A percentile compares a stretch with the other conserved stretches of the same genome.
phyloP scores from a whole-genome alignment of 2,329 filamentous ascomycete genomes.

The Grosmannia huntii region DNA sequence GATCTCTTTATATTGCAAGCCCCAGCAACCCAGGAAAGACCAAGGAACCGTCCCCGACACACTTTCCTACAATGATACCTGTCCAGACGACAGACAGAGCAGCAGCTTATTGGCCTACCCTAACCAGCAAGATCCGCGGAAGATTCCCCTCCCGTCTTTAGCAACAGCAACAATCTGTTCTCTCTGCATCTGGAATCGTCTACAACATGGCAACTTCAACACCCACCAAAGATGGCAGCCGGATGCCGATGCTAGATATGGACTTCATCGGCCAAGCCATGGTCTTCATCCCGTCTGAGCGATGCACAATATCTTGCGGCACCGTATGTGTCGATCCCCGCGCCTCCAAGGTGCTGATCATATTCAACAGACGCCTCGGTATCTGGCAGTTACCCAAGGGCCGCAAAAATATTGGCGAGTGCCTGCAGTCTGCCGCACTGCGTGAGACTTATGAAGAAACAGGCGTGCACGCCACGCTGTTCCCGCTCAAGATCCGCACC shows the following conservation, averaged over 20 bases:
- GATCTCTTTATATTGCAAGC: too few species aligned
- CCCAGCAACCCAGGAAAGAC: too few species aligned
- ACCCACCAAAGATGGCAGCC: not conserved
- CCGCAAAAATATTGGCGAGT: conserved; percentile 33
- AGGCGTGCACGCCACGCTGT: conserved; percentile 25
- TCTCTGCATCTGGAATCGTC: too few species aligned
- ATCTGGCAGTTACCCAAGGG: conserved; percentile 36
- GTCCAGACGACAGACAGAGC: too few species aligned
- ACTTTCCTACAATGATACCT: too few species aligned
- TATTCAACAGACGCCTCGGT: conserved; percentile 28
- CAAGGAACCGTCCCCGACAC: too few species aligned
- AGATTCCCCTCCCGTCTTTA: too few species aligned
- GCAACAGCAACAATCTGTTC: too few species aligned
- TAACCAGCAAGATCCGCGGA: too few species aligned
- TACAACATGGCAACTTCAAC: not conserved
- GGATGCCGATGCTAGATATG: conserved; percentile 13
- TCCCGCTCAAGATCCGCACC: conserved; percentile 28
- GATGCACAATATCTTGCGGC: conserved; percentile 32
- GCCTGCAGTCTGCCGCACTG: conserved; percentile 27
- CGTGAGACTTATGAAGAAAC: conserved; percentile 37
- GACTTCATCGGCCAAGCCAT: conserved; percentile 19
- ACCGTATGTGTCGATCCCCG: conserved; percentile 29
- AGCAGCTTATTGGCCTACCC: too few species aligned
- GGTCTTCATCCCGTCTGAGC: conserved; percentile 27
- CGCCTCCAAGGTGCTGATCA: conserved; percentile 24